A percentile compares a stretch with the other conserved stretches of the same genome.
These are phyloP conservation scores for Monosporascus cannonballus DNA, from an alignment of 2,329 filamentous ascomycete species.

Conservation along the genomic window DNA sequence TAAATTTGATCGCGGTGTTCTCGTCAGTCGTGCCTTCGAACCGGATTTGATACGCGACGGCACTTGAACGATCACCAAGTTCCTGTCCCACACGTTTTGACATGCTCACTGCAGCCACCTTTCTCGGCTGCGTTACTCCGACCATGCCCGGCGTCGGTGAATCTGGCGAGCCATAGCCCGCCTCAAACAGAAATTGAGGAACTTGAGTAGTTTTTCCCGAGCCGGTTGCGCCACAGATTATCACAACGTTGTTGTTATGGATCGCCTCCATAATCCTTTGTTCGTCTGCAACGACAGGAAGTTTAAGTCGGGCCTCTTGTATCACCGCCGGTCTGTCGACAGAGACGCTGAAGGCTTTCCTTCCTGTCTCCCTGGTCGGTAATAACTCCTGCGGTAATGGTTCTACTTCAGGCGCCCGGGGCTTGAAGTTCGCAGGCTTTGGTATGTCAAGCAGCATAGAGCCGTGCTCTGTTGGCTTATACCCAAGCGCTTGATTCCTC, in stretches of 20 bases:
- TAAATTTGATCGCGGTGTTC: conserved; percentile 92
- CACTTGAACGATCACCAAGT: conserved; percentile 67
- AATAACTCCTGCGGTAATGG: conserved; percentile 62
- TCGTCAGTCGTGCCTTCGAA: conserved; percentile 80
- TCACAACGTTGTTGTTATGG: conserved; percentile 81
- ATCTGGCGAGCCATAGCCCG: conserved; percentile 75
- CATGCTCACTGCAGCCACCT: conserved; percentile 96
- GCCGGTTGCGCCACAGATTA: conserved; percentile 91
- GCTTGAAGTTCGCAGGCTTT: conserved; percentile 56
- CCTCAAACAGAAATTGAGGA: conserved; percentile 92
- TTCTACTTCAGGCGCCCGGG: conserved; percentile 63
- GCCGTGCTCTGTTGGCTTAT: conserved; percentile 39
- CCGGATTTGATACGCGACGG: conserved; percentile 88
- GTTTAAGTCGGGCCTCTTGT: conserved; percentile 68
- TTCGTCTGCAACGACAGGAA: conserved; percentile 91
- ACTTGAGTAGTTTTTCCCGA: conserved; percentile 98
- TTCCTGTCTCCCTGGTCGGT: conserved; percentile 50
- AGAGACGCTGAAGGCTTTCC: conserved; percentile 71
- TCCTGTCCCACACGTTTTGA: conserved; percentile 86
- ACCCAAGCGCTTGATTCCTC: conserved; percentile 76
- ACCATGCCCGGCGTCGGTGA: conserved; percentile 87
- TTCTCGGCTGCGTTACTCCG: conserved; percentile 86
- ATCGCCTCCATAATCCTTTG: conserved; percentile 98
- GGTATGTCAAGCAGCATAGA: conserved; percentile 44
- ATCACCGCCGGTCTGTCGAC: conserved; percentile 67